Evolutionary conservation across 495 filamentous ascomycete species (phyloP), one percentile per base, ranked within the genome.

Genomic region (Aspergillus biplanus): DNA sequence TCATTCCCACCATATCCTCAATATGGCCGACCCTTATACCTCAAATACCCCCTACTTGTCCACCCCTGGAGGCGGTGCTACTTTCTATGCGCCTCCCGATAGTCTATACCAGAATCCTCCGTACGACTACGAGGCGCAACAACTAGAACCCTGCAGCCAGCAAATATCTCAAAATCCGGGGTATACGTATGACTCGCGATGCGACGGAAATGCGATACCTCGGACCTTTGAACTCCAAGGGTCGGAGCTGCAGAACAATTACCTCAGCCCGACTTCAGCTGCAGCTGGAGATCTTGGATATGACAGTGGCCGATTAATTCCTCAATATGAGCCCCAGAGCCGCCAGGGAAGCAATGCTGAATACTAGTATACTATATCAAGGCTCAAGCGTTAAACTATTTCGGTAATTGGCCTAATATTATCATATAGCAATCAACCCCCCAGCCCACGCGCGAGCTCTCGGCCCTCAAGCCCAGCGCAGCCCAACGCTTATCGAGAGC

Each of bases 331-430:
- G 11, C 46, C 56, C 7, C 34, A 47, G 1, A 21, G 18, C 6
- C 44, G 52, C 5, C 57, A 42, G 48, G 68, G 68, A 27, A 71
- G 68, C 59, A 68, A 66, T 33, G 65, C 63, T 12, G 68, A 71
- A n/a, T 68, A 71, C 50, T 71, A 68, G 68, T 70, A 56, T 1
- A 27, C 21, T 27, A 27, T 27, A 27, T 27, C 21, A 27, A 2
- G 21, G 21, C 21, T 2, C 21, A 27, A 27, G 21, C 21, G 21
- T 27, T 27, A 27, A 27, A 27, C 1, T 27, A 27, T 27, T 27
- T 27, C 8, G 4, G 31, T 54, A n/a, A 34, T 54, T 13, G 4
- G 39, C 1, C 33, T 54, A 13, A 33, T 34, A 12, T 15, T 15
- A 1, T 34, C 21, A 35, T 18, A 13, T 16, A 53, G 48, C 21